phyloP scores from a whole-genome alignment of 140 eudicot species.

The Ambrosia hybrid region DNA sequence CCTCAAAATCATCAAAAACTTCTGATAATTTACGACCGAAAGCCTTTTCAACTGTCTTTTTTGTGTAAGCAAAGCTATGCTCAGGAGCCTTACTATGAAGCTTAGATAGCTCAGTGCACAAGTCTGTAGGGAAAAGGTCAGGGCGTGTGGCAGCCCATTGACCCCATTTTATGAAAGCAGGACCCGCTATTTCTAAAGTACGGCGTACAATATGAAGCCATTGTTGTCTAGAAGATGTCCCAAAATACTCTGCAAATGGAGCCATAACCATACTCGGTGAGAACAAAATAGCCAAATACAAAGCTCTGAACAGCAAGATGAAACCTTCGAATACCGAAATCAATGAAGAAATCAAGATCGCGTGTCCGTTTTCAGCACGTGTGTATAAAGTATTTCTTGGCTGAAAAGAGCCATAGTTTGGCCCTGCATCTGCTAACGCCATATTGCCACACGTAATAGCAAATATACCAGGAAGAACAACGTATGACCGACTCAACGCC shows the following conservation, averaged over 20 bases:
- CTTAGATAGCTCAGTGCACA: constrained; percentile 82
- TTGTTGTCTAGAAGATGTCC: constrained; percentile 51
- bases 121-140: constrained; percentile 80
- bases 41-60: constrained; percentile 67
- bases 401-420: constrained; percentile 42
- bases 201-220: constrained; percentile 89
- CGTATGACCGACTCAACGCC: constrained; percentile 66
- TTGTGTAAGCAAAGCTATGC: constrained; percentile 80
- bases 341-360: constrained; percentile 45
- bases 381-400: constrained; percentile 55
- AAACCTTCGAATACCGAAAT: constrained; percentile 56
- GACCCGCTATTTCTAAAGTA: constrained; percentile 94
- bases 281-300: constrained; percentile 73
- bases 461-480: constrained; percentile 73
- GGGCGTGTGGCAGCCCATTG: constrained; percentile 99
- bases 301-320: constrained; percentile 71
- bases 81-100: constrained; percentile 96
- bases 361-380: constrained; percentile 79
- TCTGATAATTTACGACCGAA: constrained; percentile 80
- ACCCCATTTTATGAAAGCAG: constrained; percentile 98
- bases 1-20: constrained; percentile 81
- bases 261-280: constrained; percentile 90
- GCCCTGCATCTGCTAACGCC: constrained; percentile 51
- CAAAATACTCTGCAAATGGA: constrained; percentile 85
- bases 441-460: constrained; percentile 60